Evolutionary conservation across 257 asterid species (phyloP).

Genomic region (Capsicum baccatum): DNA sequence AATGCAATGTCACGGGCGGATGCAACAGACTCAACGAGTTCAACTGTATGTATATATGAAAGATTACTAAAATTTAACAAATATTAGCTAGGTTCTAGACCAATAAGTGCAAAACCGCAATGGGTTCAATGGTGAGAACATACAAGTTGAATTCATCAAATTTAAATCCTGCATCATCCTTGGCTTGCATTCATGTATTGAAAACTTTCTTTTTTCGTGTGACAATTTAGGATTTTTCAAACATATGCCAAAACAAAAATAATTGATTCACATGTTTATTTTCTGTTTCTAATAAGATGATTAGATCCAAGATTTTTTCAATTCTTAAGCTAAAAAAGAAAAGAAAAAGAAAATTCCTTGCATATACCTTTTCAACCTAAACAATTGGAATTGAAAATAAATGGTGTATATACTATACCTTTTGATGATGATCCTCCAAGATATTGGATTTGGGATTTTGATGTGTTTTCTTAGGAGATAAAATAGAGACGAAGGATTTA

Average conservation of each 20-base stretch:
- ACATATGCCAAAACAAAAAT: neutral
- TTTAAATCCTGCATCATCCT: neutral
- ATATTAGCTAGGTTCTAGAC: no score
- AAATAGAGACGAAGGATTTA: slow-evolving; percentile 55
- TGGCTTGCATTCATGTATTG: no score
- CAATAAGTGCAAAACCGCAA: neutral
- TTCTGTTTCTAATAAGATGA: neutral
- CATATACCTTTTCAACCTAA: no score
- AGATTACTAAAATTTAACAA: neutral
- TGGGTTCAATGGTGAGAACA: neutral
- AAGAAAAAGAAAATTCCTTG: neutral
- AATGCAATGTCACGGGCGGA: neutral
- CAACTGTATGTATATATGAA: neutral
- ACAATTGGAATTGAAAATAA: neutral
- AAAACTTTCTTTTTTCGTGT: neutral
- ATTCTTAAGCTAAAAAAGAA: neutral
- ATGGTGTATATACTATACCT: slow-evolving; percentile 29
- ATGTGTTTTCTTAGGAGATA: slow-evolving; percentile 35
- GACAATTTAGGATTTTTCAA: neutral
- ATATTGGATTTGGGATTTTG: slow-evolving; percentile 39
- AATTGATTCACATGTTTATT: neutral
- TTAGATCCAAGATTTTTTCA: neutral
- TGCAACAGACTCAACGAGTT: neutral
- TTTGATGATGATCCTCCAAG: slow-evolving; percentile 32
- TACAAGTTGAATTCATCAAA: neutral